Evolutionary conservation across 2,329 filamentous ascomycete species (phyloP).

Genomic region (Cordyceps pruinosa): DNA sequence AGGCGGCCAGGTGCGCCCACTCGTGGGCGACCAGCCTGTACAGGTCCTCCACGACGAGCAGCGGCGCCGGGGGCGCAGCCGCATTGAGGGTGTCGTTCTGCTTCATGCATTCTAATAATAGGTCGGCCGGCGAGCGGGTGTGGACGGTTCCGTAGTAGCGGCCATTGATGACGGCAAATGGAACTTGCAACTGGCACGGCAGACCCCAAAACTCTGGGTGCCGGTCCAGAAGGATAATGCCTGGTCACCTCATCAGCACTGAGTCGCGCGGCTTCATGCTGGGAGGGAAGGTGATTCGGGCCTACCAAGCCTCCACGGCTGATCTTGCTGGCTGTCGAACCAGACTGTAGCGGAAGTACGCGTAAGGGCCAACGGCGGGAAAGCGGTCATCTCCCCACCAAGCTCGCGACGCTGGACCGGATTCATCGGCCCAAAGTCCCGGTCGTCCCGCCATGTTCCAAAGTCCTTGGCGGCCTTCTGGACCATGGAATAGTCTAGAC

Average conservation of each 20-base stretch:
- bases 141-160: constrained; percentile 4
- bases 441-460: constrained; percentile 11
- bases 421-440: constrained; percentile 13
- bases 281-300: background rate
- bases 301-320: constrained; percentile 10
- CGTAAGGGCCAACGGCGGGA: constrained; percentile 8
- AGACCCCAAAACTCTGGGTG: constrained; percentile 9
- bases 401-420: constrained; percentile 11
- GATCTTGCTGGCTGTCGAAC: constrained; percentile 7
- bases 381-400: constrained; percentile 4
- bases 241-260: background rate
- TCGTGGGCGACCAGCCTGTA: constrained; percentile 7
- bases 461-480: constrained; percentile 8
- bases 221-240: constrained; percentile 7
- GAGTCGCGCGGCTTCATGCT: too few species aligned
- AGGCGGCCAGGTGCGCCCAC: constrained; percentile 11
- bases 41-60: constrained; percentile 8
- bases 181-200: constrained; percentile 1
- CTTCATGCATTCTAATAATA: constrained; percentile 3
- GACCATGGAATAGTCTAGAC: constrained; percentile 7
- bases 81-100: background rate
- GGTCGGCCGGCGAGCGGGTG: constrained; percentile 4
- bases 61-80: background rate
- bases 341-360: constrained; percentile 10
- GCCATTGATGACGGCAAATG: constrained; percentile 7